Conservation (phyloP, 257 asterid genomes). For the Scutellaria galericulata region DNA sequence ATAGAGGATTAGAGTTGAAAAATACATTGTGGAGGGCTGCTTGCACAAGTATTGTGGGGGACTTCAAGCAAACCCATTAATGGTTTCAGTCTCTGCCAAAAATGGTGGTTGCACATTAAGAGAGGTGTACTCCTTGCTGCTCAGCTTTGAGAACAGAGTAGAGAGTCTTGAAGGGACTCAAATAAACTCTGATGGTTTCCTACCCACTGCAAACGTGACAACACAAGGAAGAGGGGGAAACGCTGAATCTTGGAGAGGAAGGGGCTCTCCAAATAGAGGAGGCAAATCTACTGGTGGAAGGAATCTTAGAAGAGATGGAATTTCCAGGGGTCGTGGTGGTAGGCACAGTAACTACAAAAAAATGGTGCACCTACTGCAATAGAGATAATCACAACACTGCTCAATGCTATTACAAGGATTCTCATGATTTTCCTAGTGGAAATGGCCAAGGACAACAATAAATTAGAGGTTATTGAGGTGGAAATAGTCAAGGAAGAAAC, state of each 20-base stretch:
- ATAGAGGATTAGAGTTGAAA: too few species aligned
- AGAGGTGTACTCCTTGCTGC: not conserved
- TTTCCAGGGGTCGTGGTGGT: not conserved
- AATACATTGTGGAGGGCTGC: too few species aligned
- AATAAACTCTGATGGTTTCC: not conserved
- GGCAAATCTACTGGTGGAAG: not conserved
- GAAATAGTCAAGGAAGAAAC: not conserved
- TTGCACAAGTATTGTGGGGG: too few species aligned
- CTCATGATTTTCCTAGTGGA: too few species aligned
- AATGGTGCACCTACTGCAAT: not conserved
- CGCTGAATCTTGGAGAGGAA: not conserved
- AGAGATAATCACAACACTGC: not conserved
- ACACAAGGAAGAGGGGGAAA: not conserved
- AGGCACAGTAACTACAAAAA: not conserved
- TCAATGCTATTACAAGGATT: too few species aligned
- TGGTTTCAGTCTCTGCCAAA: not conserved
- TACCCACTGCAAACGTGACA: not conserved
- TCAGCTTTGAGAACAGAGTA: not conserved
- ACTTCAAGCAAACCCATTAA: too few species aligned
- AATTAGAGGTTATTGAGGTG: too few species aligned
- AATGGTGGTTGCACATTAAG: not conserved
- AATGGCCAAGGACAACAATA: too few species aligned
- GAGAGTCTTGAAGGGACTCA: not conserved
- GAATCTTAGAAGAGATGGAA: not conserved
- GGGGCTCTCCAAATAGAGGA: not conserved